These are phyloP conservation scores for Penicillium janthinellum DNA, from an alignment of 2,329 filamentous ascomycete species.

Conservation along the genomic window DNA sequence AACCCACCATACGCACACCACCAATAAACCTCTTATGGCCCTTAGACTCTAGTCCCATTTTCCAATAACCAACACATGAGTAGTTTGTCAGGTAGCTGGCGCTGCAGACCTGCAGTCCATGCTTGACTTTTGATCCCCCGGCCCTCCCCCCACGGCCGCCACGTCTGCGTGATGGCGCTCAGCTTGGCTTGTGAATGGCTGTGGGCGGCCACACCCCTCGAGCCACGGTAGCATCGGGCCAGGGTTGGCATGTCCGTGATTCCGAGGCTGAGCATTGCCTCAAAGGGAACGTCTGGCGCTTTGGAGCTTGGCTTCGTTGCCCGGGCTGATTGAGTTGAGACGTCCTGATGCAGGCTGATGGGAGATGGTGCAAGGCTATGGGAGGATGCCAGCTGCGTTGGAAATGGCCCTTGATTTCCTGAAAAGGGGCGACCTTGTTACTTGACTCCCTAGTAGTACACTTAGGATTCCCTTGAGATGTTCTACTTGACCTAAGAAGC, in stretches of 20 bases:
- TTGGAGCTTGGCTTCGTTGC: background rate
- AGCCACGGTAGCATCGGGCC: conserved; percentile 28
- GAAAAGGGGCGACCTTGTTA: background rate
- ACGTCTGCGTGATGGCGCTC: conserved; percentile 16
- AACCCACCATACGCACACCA: background rate
- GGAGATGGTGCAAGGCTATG: background rate
- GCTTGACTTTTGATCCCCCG: conserved; percentile 17
- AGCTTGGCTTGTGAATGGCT: conserved; percentile 20
- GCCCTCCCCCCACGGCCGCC: background rate
- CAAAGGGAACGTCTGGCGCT: conserved; percentile 2
- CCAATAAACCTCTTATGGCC: background rate
- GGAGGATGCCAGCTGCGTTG: background rate
- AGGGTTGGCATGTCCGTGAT: conserved; percentile 13
- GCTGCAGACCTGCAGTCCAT: background rate
- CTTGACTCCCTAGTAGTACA: background rate
- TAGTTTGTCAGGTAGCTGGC: background rate
- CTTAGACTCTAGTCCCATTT: too few species aligned
- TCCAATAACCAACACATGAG: too few species aligned
- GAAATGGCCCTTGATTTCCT: background rate
- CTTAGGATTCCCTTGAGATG: background rate
- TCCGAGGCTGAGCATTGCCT: conserved; percentile 14
- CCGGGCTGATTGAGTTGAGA: background rate
- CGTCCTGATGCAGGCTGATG: background rate
- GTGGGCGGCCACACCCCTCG: background rate
- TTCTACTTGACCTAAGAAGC: background rate